Conservation (phyloP, 2,329 filamentous ascomycete genomes). For the Lachnellula arida region DNA sequence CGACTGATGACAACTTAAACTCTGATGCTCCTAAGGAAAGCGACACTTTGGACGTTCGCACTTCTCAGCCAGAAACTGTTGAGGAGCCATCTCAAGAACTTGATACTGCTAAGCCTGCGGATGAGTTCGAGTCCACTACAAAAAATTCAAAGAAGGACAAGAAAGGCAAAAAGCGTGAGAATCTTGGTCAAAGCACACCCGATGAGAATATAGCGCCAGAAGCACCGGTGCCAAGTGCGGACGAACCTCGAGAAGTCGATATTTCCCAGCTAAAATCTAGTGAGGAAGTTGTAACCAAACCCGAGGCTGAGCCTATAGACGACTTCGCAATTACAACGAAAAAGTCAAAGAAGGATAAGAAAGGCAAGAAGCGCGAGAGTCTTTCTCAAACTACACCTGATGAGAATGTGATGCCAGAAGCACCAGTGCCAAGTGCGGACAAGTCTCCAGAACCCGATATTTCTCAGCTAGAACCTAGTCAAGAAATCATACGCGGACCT, state of each 20-base stretch:
- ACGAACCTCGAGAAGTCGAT: background rate
- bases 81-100: background rate
- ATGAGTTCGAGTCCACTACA: slow-evolving; percentile 2
- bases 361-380: slow-evolving; percentile 35
- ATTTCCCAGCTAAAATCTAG: background rate
- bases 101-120: background rate
- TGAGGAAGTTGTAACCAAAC: background rate
- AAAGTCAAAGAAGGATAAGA: slow-evolving; percentile 19
- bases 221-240: background rate
- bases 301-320: background rate
- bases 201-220: background rate
- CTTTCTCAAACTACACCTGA: too few relatives aligned
- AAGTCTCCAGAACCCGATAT: background rate
- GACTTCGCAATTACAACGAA: slow-evolving; percentile 1
- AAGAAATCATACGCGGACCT: background rate
- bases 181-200: background rate
- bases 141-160: slow-evolving; percentile 31
- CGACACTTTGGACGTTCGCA: background rate
- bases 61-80: background rate
- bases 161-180: slow-evolving; percentile 28
- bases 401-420: background rate
- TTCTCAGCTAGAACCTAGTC: background rate
- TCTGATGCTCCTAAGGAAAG: background rate
- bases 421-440: background rate
- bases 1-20: background rate